Base-by-base conservation (phyloP, 352 stramenopile species). In the Phytophthora pinifolia region DNA sequence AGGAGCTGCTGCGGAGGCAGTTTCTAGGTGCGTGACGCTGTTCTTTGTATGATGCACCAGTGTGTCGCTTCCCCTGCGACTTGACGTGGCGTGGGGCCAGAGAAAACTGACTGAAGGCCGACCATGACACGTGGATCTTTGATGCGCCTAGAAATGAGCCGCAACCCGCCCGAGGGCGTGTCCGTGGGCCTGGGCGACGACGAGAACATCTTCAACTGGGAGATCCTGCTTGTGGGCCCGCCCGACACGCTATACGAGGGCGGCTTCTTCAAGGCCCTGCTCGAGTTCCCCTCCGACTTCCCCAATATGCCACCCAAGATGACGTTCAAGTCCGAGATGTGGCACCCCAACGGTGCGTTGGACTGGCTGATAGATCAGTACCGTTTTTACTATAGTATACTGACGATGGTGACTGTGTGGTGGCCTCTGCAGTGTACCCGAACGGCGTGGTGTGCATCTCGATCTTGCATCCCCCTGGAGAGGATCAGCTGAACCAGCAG, bases 361-460 rank as follows among this genome's bases (percentile, higher is more conserved):
- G 6, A 4, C n/a, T 10, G 35, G n/a, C 12, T 41, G 12, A 14
- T 18, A 17, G 13, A 8, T 44, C 9, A 13, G 15, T 27, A 49
- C 14, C 4, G 6, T 2, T 25, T 12, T 37, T 39, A 15, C 6
- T 51, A 37, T 1, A 50, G 34, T 20, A 42, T 33, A 45, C 36
- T 59, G 15, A 59, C 18, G 13, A 7, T 42, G 9, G 36, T 38
- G 15, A 18, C 9, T 48, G 15, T 63, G 10, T 66, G 49, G 14
- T 50, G n/a, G 13, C 18, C 30, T 15, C 9, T 51, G 22, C 52
- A 96, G 97, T 99, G 27, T 99, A 99, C 76, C 65, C 90, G 43
- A 97, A 99, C 65, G 98, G 97, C 10, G 91, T 96, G 22, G 97
- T 99, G 59, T 99, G 98, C 71, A 99, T 99, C 59, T 99, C 97